Conservation (phyloP, 2,329 filamentous ascomycete species). For the Xylariomycetidae sp. region DNA sequence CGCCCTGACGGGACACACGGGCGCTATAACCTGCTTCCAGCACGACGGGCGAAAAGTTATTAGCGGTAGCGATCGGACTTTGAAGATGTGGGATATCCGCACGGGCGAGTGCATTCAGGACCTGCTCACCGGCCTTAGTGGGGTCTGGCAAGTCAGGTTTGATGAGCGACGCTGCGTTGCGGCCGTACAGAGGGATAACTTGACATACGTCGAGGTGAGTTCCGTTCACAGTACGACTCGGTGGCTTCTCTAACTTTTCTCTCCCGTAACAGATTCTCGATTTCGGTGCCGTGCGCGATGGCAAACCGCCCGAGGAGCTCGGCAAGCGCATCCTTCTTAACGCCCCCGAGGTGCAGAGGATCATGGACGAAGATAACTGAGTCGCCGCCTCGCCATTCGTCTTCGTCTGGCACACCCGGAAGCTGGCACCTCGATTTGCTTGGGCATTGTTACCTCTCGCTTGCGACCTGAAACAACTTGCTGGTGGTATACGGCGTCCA, state of each 20-base stretch:
- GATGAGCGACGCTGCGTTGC: slow-evolving; percentile 93
- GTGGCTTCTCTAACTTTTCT: slow-evolving; percentile 34
- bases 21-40: slow-evolving; percentile 97
- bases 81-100: slow-evolving; percentile 98
- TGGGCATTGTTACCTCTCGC: too few species aligned
- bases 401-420: too few species aligned
- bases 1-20: slow-evolving; percentile 87
- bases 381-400: too few species aligned
- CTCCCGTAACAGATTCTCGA: slow-evolving; percentile 71
- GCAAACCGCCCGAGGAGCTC: slow-evolving; percentile 69
- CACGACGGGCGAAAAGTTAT: slow-evolving; percentile 97
- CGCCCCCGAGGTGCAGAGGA: slow-evolving; percentile 44
- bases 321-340: slow-evolving; percentile 73
- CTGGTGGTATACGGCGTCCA: too few species aligned
- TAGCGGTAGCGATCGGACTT: slow-evolving; percentile 86
- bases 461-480: too few species aligned
- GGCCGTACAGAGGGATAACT: slow-evolving; percentile 84
- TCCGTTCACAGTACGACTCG: too few species aligned
- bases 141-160: slow-evolving; percentile 99
- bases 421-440: too few species aligned
- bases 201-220: slow-evolving; percentile 94
- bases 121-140: slow-evolving; percentile 84
- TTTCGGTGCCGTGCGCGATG: slow-evolving; percentile 90
- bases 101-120: slow-evolving; percentile 91
- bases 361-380: slow-evolving; percentile 25